Base-by-base conservation (phyloP, 768 basidiomycete species). In the Mycena amicta region DNA sequence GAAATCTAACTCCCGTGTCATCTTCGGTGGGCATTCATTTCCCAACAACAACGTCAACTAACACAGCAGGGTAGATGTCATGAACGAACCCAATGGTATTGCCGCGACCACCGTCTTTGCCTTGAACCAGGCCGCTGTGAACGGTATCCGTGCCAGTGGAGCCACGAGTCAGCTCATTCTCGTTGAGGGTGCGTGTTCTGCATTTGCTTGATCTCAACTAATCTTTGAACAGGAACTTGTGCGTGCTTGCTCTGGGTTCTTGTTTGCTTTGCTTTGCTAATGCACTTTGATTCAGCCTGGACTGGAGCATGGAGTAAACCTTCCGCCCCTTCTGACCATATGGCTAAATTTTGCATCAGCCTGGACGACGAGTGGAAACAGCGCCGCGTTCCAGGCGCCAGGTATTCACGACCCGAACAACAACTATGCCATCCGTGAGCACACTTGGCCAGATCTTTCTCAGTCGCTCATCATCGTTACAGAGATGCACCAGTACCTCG, bases 401-500 rank as follows among this genome's bases (percentile, higher is more conserved):
- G 47, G 47, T 23, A 76, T 87, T 71, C 75, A 71, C 45, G 86
- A 87, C 65, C 84, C 85, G 51, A 79, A 79, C 73, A 84, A 85
- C 75, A 86, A 86, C 68, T 67, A 81, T 56, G 85, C 83, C 30
- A 82, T 86, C 60, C 70, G 83, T 84, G 60, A 52, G 76, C 52
- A 29, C 29, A 27, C 28, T 29, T 45, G 25, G 23, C 25, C 23
- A n/a, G n/a, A n/a, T n/a, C n/a, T n/a, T n/a, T n/a, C n/a, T n/a
- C n/a, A n/a, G n/a, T n/a, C n/a, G n/a, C n/a, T n/a, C n/a, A n/a
- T n/a, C 41, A 4, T 31, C 16, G 26, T 49, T 53, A 3, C 65
- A 82, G 83, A 88, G 67, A 86, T 87, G 83, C 85, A 88, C 69
- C 84, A 87, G 68, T 88, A 88, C 74, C 84, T 88, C 63, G 85